Evolutionary conservation across 768 basidiomycete species (phyloP).

Genomic region (Termitomyces sp.): DNA sequence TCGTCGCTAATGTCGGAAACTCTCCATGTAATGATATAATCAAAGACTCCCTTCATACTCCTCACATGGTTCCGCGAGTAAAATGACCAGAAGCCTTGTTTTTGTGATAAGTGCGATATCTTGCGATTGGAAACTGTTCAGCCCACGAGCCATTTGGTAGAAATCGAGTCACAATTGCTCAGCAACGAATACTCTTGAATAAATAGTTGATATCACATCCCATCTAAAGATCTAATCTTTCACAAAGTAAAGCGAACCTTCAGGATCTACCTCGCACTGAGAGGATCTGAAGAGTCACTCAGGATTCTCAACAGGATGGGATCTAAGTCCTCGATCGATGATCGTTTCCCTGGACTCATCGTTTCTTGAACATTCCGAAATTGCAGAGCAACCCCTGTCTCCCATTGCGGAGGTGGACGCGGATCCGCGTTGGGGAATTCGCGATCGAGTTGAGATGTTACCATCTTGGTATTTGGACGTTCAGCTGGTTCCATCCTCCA

Average conservation of each 20-base stretch:
- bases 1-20: background rate
- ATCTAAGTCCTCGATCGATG: background rate
- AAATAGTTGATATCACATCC: background rate
- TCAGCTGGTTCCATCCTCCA: constrained; percentile 17
- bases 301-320: background rate
- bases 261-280: background rate
- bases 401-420: background rate
- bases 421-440: background rate
- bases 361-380: background rate
- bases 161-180: background rate
- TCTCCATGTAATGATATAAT: background rate
- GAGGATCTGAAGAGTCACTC: background rate
- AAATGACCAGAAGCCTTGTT: background rate
- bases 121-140: background rate
- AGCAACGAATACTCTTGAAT: background rate
- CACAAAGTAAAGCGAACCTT: background rate
- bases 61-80: background rate
- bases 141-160: background rate
- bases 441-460: background rate
- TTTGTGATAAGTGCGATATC: background rate
- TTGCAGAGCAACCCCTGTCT: background rate
- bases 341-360: background rate
- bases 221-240: background rate
- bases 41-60: background rate
- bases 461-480: constrained; percentile 12